Evolutionary conservation across 768 basidiomycete genomes (phyloP), one percentile per base, ranked within the genome.

Genomic region (Sutorius australiensis): DNA sequence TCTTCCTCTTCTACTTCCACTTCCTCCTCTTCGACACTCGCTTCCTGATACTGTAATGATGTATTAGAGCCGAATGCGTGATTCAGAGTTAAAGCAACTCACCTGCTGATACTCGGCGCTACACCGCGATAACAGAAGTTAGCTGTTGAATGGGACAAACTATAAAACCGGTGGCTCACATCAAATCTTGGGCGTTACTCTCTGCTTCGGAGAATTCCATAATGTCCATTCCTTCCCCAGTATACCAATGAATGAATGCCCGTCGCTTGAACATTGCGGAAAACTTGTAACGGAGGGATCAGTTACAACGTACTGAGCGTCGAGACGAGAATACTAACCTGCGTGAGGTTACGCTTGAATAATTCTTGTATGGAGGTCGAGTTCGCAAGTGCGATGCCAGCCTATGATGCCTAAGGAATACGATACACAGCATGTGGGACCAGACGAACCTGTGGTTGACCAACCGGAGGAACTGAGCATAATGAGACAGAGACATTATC

Each of bases 81-180:
- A 50, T 39, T 27, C 10, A 10, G 37, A 47, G 2, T 39, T 55
- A 38, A 52, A 39, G 32, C 13, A 40, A 48, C 71, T 58, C 60
- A 83, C 87, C 77, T 90, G 90, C 67, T 94, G 91, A 73, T 95
- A 95, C 67, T 98, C 94, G 51, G 90, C 80, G 54, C 89, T 91
- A 48, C n/a, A 56, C 2, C 2, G 21, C 24, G 30, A 48, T n/a
- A 53, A 49, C 31, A 45, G 60, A 21, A 48, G 37, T 55, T 34
- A 58, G 36, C 14, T 21, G 24, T 56, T 9, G 9, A 53, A 40
- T 37, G 33, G 30, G 27, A 53, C 3, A 46, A 48, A 50, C 14
- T 21, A 24, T 7, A 19, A 53, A 17, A 58, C 11, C 6, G n/a
- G 9, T 24, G 16, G 73, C 89, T 68, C 67, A 92, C 89, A 92